Conservation (phyloP, 2,329 filamentous ascomycete genomes). For the Neofusicoccum umdonicola region DNA sequence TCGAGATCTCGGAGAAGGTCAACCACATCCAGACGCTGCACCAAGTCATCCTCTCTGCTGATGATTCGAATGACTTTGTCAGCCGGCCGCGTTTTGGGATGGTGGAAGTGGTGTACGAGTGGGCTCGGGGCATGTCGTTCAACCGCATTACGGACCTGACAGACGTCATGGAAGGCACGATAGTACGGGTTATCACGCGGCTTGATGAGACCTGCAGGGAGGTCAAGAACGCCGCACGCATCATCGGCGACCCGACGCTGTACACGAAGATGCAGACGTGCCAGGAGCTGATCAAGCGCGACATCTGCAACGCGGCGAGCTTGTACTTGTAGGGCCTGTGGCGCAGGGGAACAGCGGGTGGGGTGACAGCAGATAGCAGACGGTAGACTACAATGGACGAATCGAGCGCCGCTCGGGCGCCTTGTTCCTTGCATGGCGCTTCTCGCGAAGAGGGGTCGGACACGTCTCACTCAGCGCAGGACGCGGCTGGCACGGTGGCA, state of each 20-base stretch:
- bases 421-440: neutral
- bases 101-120: constrained; percentile 97
- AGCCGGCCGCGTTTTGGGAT: constrained; percentile 85
- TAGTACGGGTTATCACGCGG: constrained; percentile 89
- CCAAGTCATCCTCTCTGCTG: constrained; percentile 86
- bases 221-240: constrained; percentile 93
- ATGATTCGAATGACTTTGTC: constrained; percentile 91
- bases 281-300: constrained; percentile 89
- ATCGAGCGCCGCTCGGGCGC: neutral
- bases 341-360: neutral
- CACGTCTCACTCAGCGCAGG: neutral
- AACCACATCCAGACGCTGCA: constrained; percentile 85
- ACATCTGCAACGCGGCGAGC: constrained; percentile 41
- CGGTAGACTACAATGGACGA: neutral
- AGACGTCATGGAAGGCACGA: constrained; percentile 94
- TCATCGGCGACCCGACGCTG: constrained; percentile 89
- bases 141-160: constrained; percentile 96
- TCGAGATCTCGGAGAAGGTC: constrained; percentile 87
- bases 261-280: constrained; percentile 97
- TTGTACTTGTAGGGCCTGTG: constrained; percentile 34
- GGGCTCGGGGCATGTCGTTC: constrained; percentile 97
- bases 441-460: neutral
- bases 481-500: neutral
- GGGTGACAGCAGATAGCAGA: neutral
- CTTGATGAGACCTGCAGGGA: constrained; percentile 95